Conservation (phyloP, 2,329 filamentous ascomycete species). For the Paraphoma sp. region DNA sequence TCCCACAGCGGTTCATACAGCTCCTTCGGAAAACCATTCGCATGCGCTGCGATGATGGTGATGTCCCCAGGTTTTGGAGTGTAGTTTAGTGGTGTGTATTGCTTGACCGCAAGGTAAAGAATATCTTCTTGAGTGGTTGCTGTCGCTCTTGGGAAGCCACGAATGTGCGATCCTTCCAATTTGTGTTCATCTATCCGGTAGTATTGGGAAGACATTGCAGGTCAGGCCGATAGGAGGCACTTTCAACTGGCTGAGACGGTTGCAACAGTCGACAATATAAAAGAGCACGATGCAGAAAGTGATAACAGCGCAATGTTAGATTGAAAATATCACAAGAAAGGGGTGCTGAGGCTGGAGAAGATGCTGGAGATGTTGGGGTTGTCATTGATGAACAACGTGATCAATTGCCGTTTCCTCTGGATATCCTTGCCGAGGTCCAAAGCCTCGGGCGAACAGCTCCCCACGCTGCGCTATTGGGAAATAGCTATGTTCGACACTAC, state of each 20-base stretch:
- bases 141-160: conserved; percentile 80
- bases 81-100: conserved; percentile 82
- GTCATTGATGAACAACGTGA: conserved; percentile 14
- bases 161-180: conserved; percentile 72
- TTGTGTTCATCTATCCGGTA: conserved; percentile 77
- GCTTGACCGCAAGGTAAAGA: conserved; percentile 79
- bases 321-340: background rate
- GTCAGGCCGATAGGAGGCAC: background rate
- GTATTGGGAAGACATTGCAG: conserved; percentile 48
- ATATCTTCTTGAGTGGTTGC: conserved; percentile 75
- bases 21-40: conserved; percentile 96
- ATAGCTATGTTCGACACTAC: background rate
- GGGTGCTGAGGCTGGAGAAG: background rate
- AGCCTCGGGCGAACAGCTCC: conserved; percentile 4
- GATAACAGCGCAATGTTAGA: background rate
- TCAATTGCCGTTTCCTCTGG: conserved; percentile 32
- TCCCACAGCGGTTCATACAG: conserved; percentile 93
- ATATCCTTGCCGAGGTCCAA: conserved; percentile 32
- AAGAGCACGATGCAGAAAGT: background rate
- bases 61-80: conserved; percentile 76
- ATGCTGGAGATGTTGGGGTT: background rate
- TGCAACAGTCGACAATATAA: background rate
- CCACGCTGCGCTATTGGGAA: background rate
- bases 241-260: background rate
- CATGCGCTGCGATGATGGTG: conserved; percentile 85